Evolutionary conservation across 768 basidiomycete species (phyloP).

Genomic region (Mycena amicta): DNA sequence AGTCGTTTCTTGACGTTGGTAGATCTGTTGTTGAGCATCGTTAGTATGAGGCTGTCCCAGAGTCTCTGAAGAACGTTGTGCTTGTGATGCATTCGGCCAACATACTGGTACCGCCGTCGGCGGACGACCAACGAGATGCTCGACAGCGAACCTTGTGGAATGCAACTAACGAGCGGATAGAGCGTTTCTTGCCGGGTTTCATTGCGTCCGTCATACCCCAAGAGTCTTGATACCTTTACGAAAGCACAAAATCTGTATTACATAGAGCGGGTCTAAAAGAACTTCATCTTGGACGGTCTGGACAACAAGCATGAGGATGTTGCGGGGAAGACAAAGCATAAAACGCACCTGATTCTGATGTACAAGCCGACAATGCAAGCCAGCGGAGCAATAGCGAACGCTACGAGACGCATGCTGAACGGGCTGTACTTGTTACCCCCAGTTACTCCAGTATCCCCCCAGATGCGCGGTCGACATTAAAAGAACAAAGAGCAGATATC

Average conservation of each 20-base stretch:
- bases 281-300: conserved; percentile 69
- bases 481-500: conserved; percentile 67
- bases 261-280: conserved; percentile 28
- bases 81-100: conserved; percentile 93
- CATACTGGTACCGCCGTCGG: conserved; percentile 72
- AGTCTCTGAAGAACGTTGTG: conserved; percentile 95
- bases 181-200: conserved; percentile 91
- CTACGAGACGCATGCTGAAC: conserved; percentile 45
- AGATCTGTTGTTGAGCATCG: not conserved
- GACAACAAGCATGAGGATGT: conserved; percentile 3
- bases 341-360: conserved; percentile 53
- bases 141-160: conserved; percentile 78
- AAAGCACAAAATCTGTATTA: conserved; percentile 22
- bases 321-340: not conserved
- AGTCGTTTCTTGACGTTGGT: conserved; percentile 30
- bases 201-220: conserved; percentile 66
- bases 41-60: conserved; percentile 92
- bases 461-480: conserved; percentile 66
- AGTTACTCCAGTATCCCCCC: conserved; percentile 71
- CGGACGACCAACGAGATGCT: conserved; percentile 53
- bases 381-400: conserved; percentile 55
- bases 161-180: conserved; percentile 82
- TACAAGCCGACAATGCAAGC: conserved; percentile 46
- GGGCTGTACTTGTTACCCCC: conserved; percentile 47
- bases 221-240: conserved; percentile 14